Percentiles rank a stretch among this genome's conserved stretches.
Evolutionary conservation across 768 basidiomycete genomes (phyloP).

Genomic region (Boletus coccyginus): DNA sequence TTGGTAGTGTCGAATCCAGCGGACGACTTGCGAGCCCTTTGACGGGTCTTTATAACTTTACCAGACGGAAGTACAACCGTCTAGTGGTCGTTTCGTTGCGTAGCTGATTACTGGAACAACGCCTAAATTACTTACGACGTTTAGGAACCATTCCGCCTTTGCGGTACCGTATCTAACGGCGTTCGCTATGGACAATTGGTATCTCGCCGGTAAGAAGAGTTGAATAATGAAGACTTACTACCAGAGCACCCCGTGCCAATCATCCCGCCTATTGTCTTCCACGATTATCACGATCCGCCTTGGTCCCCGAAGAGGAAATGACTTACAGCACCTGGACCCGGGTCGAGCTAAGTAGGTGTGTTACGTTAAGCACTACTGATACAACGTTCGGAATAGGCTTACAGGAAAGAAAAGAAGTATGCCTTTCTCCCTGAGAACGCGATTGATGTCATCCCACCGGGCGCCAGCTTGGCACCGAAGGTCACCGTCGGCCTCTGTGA

Average conservation of each 20-base stretch:
- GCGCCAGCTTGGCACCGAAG: slow-evolving; percentile 74
- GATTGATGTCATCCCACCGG: slow-evolving; percentile 78
- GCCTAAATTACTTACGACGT: slow-evolving; percentile 48
- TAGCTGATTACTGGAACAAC: neutral
- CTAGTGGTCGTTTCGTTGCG: slow-evolving; percentile 32
- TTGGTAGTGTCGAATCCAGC: slow-evolving; percentile 88
- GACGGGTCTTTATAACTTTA: slow-evolving; percentile 83
- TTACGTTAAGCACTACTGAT: neutral
- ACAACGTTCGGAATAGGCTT: slow-evolving; percentile 17
- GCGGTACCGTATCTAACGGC: slow-evolving; percentile 87
- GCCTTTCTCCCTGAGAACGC: slow-evolving; percentile 58
- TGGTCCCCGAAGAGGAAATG: neutral
- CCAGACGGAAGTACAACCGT: slow-evolving; percentile 85
- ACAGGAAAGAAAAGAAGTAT: slow-evolving; percentile 89
- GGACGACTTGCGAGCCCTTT: slow-evolving; percentile 76
- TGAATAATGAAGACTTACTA: slow-evolving; percentile 45
- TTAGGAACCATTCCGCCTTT: slow-evolving; percentile 85
- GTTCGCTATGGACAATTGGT: slow-evolving; percentile 47
- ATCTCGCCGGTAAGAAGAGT: neutral
- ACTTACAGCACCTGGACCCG: slow-evolving; percentile 66
- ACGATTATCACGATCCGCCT: slow-evolving; percentile 8
- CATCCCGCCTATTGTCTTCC: slow-evolving; percentile 84
- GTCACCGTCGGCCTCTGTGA: slow-evolving; percentile 66
- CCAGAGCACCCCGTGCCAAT: slow-evolving; percentile 84
- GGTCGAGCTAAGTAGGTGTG: slow-evolving; percentile 55